A percentile compares a stretch with the other conserved stretches of the same genome.
Evolutionary conservation across 306 rosid species (phyloP).

Genomic region (Cicer bijugum): DNA sequence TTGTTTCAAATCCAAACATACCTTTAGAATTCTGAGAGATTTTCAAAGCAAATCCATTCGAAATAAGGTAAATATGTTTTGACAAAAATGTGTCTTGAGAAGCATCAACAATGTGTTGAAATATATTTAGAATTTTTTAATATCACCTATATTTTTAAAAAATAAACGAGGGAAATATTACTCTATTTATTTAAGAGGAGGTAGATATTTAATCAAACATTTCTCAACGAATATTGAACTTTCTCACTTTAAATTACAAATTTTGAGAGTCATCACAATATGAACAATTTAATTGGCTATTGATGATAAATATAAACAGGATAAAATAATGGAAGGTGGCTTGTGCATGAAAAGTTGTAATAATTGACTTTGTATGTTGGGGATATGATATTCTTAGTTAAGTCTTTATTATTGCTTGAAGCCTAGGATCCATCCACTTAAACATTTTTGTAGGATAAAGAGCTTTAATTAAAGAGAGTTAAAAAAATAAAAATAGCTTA

Average conservation of each 20-base stretch:
- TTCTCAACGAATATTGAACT: background rate
- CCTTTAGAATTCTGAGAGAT: background rate
- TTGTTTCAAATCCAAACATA: background rate
- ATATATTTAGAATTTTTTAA: slow-evolving; percentile 33
- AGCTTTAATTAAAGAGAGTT: slow-evolving; percentile 32
- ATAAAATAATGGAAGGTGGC: slow-evolving; percentile 40
- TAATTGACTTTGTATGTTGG: slow-evolving; percentile 34
- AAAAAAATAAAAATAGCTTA: slow-evolving; percentile 18
- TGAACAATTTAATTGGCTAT: slow-evolving; percentile 13
- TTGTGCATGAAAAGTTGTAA: slow-evolving; percentile 47
- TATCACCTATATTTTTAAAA: background rate
- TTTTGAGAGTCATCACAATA: background rate
- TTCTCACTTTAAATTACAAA: background rate
- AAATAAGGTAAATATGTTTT: background rate
- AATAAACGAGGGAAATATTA: too few relatives aligned
- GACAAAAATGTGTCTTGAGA: background rate
- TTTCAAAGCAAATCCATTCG: background rate
- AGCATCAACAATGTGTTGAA: slow-evolving; percentile 4
- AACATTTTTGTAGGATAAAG: slow-evolving; percentile 15
- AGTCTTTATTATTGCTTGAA: slow-evolving; percentile 39
- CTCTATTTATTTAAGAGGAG: background rate
- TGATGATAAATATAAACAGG: slow-evolving; percentile 9
- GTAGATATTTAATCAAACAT: background rate
- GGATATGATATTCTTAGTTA: slow-evolving; percentile 33
- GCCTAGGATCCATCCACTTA: slow-evolving; percentile 48